Conservation (phyloP, 208 protist species). For the Acanthamoeba healyi region DNA sequence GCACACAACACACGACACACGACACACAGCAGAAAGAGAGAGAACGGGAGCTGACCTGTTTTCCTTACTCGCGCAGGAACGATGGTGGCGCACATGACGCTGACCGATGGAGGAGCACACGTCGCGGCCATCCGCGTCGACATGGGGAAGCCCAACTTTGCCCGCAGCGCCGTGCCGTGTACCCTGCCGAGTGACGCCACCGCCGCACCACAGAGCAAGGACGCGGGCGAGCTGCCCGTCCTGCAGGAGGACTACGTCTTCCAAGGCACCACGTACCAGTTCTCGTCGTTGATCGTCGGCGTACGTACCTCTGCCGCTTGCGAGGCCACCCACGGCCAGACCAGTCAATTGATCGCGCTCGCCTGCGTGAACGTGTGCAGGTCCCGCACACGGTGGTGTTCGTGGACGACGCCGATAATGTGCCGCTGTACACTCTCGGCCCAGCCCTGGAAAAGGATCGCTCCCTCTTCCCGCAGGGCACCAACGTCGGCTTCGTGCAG, state of each 20-base stretch:
- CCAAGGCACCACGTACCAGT: not conserved
- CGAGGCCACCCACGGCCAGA: too few species aligned
- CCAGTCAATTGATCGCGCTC: not conserved
- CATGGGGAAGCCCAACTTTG: conserved; percentile 1
- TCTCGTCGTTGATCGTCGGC: not conserved
- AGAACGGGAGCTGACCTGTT: not conserved
- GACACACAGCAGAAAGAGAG: not conserved
- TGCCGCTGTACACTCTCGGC: not conserved
- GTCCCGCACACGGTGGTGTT: conserved; percentile 29
- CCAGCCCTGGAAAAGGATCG: conserved; percentile 6
- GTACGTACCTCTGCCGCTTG: too few species aligned
- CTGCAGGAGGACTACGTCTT: not conserved
- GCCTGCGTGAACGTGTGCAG: not conserved
- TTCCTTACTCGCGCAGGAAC: not conserved
- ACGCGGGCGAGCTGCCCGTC: not conserved
- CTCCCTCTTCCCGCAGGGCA: not conserved
- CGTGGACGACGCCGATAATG: not conserved
- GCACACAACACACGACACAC: not conserved
- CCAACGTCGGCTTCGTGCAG: conserved; percentile 43
- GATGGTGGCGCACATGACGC: not conserved
- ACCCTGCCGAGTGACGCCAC: not conserved
- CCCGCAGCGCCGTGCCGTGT: not conserved
- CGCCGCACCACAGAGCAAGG: not conserved
- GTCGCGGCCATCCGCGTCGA: not conserved
- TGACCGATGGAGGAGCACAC: not conserved